Evolutionary conservation across 768 basidiomycete species (phyloP), one percentile per base, ranked within the genome.

Genomic region (Neoboletus brunneissimus): DNA sequence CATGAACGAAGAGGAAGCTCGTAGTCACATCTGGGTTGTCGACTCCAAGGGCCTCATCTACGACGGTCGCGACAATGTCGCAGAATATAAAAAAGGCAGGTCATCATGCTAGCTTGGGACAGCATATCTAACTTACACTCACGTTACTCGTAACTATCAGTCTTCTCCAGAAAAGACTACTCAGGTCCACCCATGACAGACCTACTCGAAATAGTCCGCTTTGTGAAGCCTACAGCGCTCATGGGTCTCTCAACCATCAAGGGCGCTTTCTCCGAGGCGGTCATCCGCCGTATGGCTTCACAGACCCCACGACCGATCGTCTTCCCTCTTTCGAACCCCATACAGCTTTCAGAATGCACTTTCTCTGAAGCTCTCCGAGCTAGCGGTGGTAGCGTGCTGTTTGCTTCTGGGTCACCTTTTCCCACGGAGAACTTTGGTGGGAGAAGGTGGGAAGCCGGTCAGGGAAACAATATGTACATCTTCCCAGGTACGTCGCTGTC

Each of bases 401-500:
- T 94, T 67, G 94, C 95, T 0, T 87, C 85, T 40, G 94, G 94
- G 4, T 90, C 88, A 32, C 94, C 94, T 4, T 97, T 94, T 82
- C 80, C 83, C 15, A 77, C 80, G 45, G 77, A 86, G 60, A 64
- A 73, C 54, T 87, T 77, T 73, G 71, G 78, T 35, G 85, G 84
- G 31, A 76, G 74, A 51, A 78, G 61, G 34, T 75, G 87, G 61
- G 85, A 87, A 60, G 86, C 94, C 2, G 91, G 91, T 23, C 95
- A 97, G 73, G 94, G 94, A 27, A 97, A 96, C 71, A 98, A 96
- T 72, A 94, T 94, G 91, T 90, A 89, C 70, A 88, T 89, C 65
- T 87, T 87, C 78, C 85, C 85, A 48, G 82, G 84, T 83, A 41
- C 16, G 72, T 65, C 16, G 2, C 5, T 13, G 13, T 25, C 7